Percentiles rank a stretch among this genome's conserved stretches.
phyloP scores from a whole-genome alignment of 2,329 filamentous ascomycete species.

The Sclerotinia glacialis region DNA sequence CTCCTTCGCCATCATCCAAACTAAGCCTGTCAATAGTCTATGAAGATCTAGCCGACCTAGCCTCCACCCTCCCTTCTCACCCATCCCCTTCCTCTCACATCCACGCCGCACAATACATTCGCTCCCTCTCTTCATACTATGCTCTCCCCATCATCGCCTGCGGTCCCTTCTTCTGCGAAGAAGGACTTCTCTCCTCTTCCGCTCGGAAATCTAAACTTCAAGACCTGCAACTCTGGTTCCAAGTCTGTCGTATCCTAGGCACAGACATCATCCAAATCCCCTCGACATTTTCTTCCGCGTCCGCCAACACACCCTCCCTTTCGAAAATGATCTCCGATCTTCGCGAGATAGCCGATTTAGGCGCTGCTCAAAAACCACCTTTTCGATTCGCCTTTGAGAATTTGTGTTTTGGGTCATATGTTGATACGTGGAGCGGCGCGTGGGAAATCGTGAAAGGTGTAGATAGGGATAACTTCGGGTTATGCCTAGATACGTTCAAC shows the following conservation, averaged over 20 bases:
- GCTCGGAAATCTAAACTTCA: conserved; percentile 57
- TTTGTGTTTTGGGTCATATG: conserved; percentile 67
- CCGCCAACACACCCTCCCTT: conserved; percentile 48
- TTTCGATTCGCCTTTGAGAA: conserved; percentile 73
- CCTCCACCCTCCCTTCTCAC: conserved; percentile 38
- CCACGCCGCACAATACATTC: conserved; percentile 56
- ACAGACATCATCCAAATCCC: conserved; percentile 76
- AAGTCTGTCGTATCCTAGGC: conserved; percentile 59
- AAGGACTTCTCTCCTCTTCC: conserved; percentile 63
- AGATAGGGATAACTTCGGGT: conserved; percentile 67
- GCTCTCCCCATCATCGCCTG: conserved; percentile 53
- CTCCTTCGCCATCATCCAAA: neutral
- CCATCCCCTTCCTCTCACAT: conserved; percentile 46
- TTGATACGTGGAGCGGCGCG: conserved; percentile 68
- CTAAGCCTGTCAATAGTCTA: conserved; percentile 46
- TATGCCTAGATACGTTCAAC: conserved; percentile 78
- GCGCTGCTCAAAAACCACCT: conserved; percentile 50
- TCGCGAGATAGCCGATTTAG: conserved; percentile 64
- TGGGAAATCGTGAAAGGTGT: conserved; percentile 67
- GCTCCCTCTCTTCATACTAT: conserved; percentile 54
- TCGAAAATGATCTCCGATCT: conserved; percentile 61
- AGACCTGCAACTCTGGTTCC: conserved; percentile 68
- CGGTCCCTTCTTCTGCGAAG: conserved; percentile 73
- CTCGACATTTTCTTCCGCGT: conserved; percentile 53
- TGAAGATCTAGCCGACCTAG: conserved; percentile 68